Evolutionary conservation across 2,329 filamentous ascomycete species (phyloP).

Genomic region (Macrophomina pseudophaseolina): DNA sequence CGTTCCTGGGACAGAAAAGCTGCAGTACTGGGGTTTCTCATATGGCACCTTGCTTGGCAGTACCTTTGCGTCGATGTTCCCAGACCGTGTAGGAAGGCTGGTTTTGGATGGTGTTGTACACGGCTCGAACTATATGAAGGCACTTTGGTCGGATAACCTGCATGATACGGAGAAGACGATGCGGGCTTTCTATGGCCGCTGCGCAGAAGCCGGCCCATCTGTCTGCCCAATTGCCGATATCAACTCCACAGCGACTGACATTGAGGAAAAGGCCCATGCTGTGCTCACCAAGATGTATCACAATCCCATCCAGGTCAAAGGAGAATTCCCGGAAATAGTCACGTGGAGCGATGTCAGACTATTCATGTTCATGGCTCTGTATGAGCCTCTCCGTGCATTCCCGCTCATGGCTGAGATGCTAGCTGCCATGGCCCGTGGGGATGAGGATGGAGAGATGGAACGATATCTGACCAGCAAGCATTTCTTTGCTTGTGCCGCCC

Average conservation of each 20-base stretch:
- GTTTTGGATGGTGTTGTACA: conserved; percentile 55
- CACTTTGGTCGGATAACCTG: conserved; percentile 47
- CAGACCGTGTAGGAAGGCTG: conserved; percentile 41
- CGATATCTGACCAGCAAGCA: conserved; percentile 31
- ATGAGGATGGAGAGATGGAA: conserved; percentile 36
- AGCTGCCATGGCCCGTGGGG: conserved; percentile 39
- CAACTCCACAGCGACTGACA: conserved; percentile 40
- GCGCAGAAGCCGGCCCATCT: conserved; percentile 47
- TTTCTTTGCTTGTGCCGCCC: conserved; percentile 37
- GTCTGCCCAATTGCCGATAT: conserved; percentile 47
- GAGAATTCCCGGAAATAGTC: conserved; percentile 41
- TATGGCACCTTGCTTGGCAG: conserved; percentile 54
- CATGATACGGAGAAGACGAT: conserved; percentile 52
- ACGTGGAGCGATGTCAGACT: conserved; percentile 48
- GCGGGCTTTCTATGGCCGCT: conserved; percentile 52
- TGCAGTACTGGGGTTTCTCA: conserved; percentile 55
- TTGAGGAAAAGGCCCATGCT: conserved; percentile 40
- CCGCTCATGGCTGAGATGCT: conserved; percentile 42
- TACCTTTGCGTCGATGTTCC: conserved; percentile 47
- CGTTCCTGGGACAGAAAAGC: conserved; percentile 37
- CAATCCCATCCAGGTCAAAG: conserved; percentile 44
- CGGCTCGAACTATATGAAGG: conserved; percentile 43
- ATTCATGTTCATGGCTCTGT: conserved; percentile 44
- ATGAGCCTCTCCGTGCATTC: conserved; percentile 43
- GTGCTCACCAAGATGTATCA: conserved; percentile 47